Evolutionary conservation across 2,329 filamentous ascomycete species (phyloP), one percentile per base, ranked within the genome.

Genomic region (Huntiella savannae): DNA sequence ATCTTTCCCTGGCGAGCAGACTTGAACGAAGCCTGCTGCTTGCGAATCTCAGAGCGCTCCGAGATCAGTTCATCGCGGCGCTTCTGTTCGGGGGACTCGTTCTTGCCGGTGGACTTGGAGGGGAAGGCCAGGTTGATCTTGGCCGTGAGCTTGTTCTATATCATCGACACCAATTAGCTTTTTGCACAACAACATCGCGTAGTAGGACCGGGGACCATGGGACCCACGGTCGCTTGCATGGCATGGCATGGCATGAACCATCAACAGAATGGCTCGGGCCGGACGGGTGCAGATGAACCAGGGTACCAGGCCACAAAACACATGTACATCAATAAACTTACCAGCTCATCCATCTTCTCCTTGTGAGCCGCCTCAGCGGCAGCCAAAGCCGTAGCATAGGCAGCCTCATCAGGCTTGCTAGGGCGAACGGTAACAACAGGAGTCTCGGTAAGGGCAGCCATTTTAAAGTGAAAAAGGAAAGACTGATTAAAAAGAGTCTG

Each of bases 11-110:
- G 74, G 47, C 87, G 82, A 46, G 81, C 77, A 50, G 77, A 74
- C 72, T 98, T 98, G 68, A 84, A 82, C 50, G 76, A 79, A 54
- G 79, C 79, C 67, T 96, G 91, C 67, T 91, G 80, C 62, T 79
- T 73, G 52, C 83, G 80, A 63, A 98, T 95, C 54, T 81, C 73
- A 59, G 79, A 80, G 56, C 86, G 73, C 65, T 96, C 76, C 46
- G 76, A 68, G 56, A 85, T 81, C 53, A 96, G 77, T 62, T 94
- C 85, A 61, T 84, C 75, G 58, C 86, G 82, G 60, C 79, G 82
- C 70, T 93, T 85, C 57, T 77, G 79, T 51, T 73, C 69, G 11
- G 88, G 84, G 33, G 76, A 84, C 19, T 49, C 48, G 58, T 82
- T 82, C 63, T 84, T 77, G 60, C 88, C 85, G 66, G 82, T 71